Evolutionary conservation across 2,329 filamentous ascomycete species (phyloP), one percentile per base, ranked within the genome.

Genomic region (Colletotrichum sp.): DNA sequence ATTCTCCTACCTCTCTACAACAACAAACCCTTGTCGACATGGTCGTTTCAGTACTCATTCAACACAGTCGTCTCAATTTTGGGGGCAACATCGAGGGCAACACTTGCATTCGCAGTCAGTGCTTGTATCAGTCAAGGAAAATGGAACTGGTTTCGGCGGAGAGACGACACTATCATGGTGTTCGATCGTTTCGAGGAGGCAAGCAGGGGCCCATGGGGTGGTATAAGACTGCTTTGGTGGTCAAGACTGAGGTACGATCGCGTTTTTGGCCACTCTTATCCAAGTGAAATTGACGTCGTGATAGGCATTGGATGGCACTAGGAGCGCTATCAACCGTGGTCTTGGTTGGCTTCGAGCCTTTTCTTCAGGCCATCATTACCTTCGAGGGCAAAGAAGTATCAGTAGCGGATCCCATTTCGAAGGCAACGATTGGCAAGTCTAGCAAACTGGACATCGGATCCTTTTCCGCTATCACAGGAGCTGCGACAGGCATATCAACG

Each of bases 181-280:
- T 74, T 65, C 3, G 68, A 74, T 11, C 44, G 72, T 1, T 74
- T 74, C 1, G 68, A 74, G 32, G 72, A 74, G 28, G 67, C 72
- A 1, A 64, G 70, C 5, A 44, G 48, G 1, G 68, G 68, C 12
- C 68, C 72, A 0, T 60, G 44, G 59, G 72, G 72, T 3, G 65
- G 72, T 11, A 7, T 36, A 4, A 48, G 44, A 3, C 16, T 74
- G 11, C 59, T 71, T 7, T 71, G 67, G 68, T 48, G 60, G n/a
- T 34, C 19, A 8, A 69, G 25, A 28, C 22, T 55, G 2, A 73
- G 71, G 71, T 36, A 36, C 16, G 34, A 36, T 0, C 3, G 34
- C 34, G 34, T 36, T 16, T 8, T 36, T 15, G 34, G 34, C 34
- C 34, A 36, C 36, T 39, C 8, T 8, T 39, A 5, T 39, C 36